These are phyloP conservation scores for Calonectria multiphialidica DNA, from an alignment of 2,329 filamentous ascomycete genomes.

Conservation along the genomic window DNA sequence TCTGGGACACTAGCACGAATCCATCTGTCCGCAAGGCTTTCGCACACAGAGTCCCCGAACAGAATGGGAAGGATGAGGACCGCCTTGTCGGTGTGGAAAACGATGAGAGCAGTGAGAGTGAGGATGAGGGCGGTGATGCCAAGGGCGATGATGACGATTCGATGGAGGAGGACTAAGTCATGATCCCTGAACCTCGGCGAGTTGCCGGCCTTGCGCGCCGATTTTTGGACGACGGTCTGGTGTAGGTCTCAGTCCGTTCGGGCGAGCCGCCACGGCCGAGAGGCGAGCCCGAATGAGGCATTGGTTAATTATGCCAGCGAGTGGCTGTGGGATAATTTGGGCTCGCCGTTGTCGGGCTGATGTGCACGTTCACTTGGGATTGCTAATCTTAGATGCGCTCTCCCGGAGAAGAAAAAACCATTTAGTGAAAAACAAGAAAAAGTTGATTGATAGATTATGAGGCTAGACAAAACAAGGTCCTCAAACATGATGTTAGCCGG, in stretches of 20 bases:
- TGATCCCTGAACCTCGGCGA: slow-evolving; percentile 13
- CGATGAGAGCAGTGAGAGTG: slow-evolving; percentile 75
- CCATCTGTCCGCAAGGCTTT: slow-evolving; percentile 87
- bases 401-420: not conserved
- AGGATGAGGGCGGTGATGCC: slow-evolving; percentile 67
- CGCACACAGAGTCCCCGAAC: slow-evolving; percentile 73
- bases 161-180: slow-evolving; percentile 68
- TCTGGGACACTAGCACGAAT: slow-evolving; percentile 98
- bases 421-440: not conserved
- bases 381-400: slow-evolving; percentile 5
- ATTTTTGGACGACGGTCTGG: not conserved
- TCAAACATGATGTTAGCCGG: slow-evolving; percentile 29
- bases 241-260: slow-evolving; percentile 19
- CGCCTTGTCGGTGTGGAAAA: slow-evolving; percentile 80
- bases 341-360: slow-evolving; percentile 2
- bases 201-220: slow-evolving; percentile 9
- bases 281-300: not conserved
- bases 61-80: slow-evolving; percentile 75
- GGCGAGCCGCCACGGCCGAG: not conserved
- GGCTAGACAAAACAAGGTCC: slow-evolving; percentile 23
- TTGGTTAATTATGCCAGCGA: not conserved
- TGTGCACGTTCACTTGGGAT: slow-evolving; percentile 6
- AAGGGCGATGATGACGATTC: slow-evolving; percentile 57
- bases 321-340: slow-evolving; percentile 8
- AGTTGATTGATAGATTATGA: slow-evolving; percentile 18